phyloP scores from a whole-genome alignment of 129 eudicot species.

The Lactuca saligna region DNA sequence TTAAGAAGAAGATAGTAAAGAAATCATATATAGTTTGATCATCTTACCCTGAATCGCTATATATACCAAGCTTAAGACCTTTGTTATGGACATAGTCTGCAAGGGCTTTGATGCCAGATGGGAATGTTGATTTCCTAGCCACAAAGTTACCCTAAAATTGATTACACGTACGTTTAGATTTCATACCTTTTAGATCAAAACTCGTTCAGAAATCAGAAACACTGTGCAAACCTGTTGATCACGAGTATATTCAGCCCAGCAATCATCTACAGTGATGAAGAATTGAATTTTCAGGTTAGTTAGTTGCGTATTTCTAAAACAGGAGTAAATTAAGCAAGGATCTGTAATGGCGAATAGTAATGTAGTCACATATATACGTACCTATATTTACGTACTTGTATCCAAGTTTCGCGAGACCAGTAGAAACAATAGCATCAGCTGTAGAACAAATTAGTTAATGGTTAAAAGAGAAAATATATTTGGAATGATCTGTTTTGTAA shows the following conservation, averaged over 20 bases:
- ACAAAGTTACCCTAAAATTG: slow-evolving; percentile 65
- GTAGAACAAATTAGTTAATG: slow-evolving; percentile 20
- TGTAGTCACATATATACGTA: slow-evolving; percentile 15
- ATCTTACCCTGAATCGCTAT: slow-evolving; percentile 80
- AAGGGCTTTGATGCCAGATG: slow-evolving; percentile 81
- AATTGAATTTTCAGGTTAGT: slow-evolving; percentile 11
- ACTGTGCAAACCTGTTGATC: slow-evolving; percentile 49
- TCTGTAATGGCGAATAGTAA: background rate
- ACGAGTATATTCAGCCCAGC: slow-evolving; percentile 89
- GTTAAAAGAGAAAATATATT: background rate
- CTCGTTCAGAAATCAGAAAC: background rate
- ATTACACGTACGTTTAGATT: background rate
- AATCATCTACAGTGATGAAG: slow-evolving; percentile 56
- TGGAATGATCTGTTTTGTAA: background rate
- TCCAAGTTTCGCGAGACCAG: slow-evolving; percentile 86
- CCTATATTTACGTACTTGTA: slow-evolving; percentile 88
- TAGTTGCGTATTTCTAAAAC: background rate
- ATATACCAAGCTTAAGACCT: slow-evolving; percentile 90
- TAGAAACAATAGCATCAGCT: slow-evolving; percentile 92
- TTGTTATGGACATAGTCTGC: slow-evolving; percentile 87
- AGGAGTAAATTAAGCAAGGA: background rate
- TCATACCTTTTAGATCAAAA: slow-evolving; percentile 2
- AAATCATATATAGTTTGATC: background rate
- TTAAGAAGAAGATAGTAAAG: background rate
- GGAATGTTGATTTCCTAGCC: slow-evolving; percentile 68